These are phyloP conservation scores for Wickerhamomyces kurtzmanii DNA, from an alignment of 805 yeast genomes.

Conservation along the genomic window DNA sequence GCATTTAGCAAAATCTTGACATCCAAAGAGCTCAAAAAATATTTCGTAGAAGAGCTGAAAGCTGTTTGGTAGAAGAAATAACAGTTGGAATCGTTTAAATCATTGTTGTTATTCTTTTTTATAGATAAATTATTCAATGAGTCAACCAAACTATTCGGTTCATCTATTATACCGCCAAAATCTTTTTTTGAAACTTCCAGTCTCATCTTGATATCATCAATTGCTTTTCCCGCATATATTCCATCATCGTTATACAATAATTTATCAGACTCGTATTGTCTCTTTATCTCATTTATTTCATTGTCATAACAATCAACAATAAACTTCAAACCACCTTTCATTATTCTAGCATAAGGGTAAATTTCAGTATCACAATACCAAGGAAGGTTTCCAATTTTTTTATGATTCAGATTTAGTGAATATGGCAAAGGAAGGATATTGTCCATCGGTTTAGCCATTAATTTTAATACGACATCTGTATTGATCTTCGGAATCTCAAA, in stretches of 20 bases:
- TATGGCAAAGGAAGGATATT: slow-evolving; percentile 40
- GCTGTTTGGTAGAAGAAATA: slow-evolving; percentile 75
- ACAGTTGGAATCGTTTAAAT: slow-evolving; percentile 29
- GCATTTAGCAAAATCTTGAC: slow-evolving; percentile 57
- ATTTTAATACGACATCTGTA: slow-evolving; percentile 44
- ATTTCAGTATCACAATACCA: slow-evolving; percentile 31
- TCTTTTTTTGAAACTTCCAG: slow-evolving; percentile 28
- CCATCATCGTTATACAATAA: slow-evolving; percentile 53
- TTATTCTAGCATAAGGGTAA: slow-evolving; percentile 51
- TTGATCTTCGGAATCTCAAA: slow-evolving; percentile 50
- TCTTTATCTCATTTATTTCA: slow-evolving; percentile 47
- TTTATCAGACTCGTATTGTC: slow-evolving; percentile 46
- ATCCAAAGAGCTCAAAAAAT: slow-evolving; percentile 71
- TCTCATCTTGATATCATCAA: slow-evolving; percentile 39
- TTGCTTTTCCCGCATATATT: slow-evolving; percentile 42
- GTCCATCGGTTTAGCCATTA: slow-evolving; percentile 48
- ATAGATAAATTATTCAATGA: slow-evolving; percentile 8
- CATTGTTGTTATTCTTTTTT: slow-evolving; percentile 3
- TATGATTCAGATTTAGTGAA: slow-evolving; percentile 28
- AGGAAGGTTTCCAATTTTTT: slow-evolving; percentile 41
- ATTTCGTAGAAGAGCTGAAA: slow-evolving; percentile 55
- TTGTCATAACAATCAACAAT: slow-evolving; percentile 40
- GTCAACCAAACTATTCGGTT: slow-evolving; percentile 9
- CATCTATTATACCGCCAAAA: slow-evolving; percentile 13
- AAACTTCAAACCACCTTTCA: slow-evolving; percentile 54